A percentile compares a stretch with the other conserved stretches of the same genome.
phyloP scores from a whole-genome alignment of 116 monocot genomes.

The Zostera marina region DNA sequence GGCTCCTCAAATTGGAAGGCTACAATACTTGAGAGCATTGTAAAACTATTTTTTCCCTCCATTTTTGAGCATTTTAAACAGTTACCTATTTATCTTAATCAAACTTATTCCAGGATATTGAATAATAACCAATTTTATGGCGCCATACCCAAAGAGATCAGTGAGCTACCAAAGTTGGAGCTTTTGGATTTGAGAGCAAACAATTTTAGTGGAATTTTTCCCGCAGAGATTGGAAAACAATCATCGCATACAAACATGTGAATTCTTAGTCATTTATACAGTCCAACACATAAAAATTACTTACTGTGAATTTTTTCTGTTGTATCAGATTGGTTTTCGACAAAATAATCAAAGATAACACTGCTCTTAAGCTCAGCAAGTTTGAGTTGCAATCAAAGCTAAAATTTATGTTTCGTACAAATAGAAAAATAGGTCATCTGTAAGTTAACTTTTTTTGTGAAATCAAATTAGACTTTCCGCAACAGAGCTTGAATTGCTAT shows the following conservation, averaged over 20 bases:
- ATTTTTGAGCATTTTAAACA: neutral
- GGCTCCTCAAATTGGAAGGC: constrained; percentile 53
- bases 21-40: constrained; percentile 62
- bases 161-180: constrained; percentile 33
- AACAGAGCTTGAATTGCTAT: neutral
- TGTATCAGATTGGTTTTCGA: constrained; percentile 3
- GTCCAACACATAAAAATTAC: too few species aligned
- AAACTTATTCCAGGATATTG: constrained; percentile 22
- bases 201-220: constrained; percentile 45
- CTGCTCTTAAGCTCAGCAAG: constrained; percentile 9
- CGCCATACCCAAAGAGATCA: constrained; percentile 54
- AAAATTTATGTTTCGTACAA: neutral
- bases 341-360: constrained; percentile 1
- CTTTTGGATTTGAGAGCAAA: constrained; percentile 53
- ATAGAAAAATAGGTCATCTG: neutral
- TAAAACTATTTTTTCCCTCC: constrained; percentile 11
- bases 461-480: too few species aligned
- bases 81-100: neutral
- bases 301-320: neutral
- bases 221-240: constrained; percentile 34
- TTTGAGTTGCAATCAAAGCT: constrained; percentile 2
- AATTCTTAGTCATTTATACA: neutral
- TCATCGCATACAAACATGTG: constrained; percentile 23
- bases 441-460: neutral
- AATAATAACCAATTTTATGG: constrained; percentile 49